Percentiles rank a stretch among this genome's conserved stretches.
phyloP scores from a whole-genome alignment of 305 asterid species.

The Plantago coronopus region DNA sequence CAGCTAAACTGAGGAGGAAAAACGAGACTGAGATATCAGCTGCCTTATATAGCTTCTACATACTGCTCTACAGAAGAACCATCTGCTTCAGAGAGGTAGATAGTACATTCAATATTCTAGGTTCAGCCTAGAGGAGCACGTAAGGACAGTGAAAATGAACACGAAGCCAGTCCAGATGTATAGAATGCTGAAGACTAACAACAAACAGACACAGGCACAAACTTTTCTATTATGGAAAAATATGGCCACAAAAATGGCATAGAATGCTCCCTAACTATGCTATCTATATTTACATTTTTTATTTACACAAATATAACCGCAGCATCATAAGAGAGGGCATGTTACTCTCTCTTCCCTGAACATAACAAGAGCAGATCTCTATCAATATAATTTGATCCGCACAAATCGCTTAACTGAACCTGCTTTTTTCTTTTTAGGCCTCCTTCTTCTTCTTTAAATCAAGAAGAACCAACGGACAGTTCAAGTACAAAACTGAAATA shows the following conservation, averaged over 20 bases:
- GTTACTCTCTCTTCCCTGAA: neutral
- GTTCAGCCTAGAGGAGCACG: neutral
- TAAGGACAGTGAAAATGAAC: neutral
- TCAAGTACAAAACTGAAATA: neutral
- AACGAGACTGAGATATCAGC: neutral
- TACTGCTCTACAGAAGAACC: neutral
- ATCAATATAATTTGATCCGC: neutral
- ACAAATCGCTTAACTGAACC: neutral
- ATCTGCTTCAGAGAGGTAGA: neutral
- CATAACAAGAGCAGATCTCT: conserved; percentile 8
- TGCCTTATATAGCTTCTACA: neutral
- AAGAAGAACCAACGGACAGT: neutral
- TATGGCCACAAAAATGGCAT: neutral
- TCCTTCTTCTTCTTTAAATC: conserved; percentile 3
- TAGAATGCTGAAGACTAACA: neutral
- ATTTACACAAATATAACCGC: conserved; percentile 16
- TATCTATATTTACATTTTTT: conserved; percentile 15
- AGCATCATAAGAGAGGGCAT: neutral
- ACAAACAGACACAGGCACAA: neutral
- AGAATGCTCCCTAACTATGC: neutral
- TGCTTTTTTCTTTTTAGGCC: neutral
- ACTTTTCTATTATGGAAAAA: neutral
- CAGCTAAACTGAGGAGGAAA: neutral
- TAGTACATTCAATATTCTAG: neutral
- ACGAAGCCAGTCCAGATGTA: neutral